A percentile compares a stretch with the other conserved stretches of the same genome.
Conservation (phyloP, 2,329 filamentous ascomycete genomes). For the Aspergillus cejpii region DNA sequence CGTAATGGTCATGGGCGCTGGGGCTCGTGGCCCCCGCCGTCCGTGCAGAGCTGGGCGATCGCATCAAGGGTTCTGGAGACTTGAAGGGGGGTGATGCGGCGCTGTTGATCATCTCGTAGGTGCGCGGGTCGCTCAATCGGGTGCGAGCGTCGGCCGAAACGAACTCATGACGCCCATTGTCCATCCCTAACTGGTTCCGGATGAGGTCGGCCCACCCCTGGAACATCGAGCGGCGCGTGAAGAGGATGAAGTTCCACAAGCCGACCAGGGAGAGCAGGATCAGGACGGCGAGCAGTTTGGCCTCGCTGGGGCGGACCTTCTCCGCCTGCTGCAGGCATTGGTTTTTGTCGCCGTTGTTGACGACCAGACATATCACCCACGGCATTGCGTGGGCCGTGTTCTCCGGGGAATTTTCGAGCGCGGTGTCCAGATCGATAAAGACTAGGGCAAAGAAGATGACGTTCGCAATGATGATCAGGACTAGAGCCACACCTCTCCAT, state of each 20-base stretch:
- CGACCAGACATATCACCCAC: conserved; percentile 68
- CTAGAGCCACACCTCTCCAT: conserved; percentile 87
- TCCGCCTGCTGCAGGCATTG: conserved; percentile 58
- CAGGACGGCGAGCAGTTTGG: conserved; percentile 72
- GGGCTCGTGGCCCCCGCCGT: conserved; percentile 14
- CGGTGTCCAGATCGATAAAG: conserved; percentile 80
- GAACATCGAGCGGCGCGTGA: conserved; percentile 79
- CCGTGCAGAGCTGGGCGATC: conserved; percentile 18
- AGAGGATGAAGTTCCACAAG: conserved; percentile 73
- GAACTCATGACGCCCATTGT: conserved; percentile 59
- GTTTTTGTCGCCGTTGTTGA: conserved; percentile 53
- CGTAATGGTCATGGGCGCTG: conserved; percentile 26
- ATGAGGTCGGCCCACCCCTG: conserved; percentile 70
- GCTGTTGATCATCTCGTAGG: conserved; percentile 68
- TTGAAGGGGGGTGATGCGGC: conserved; percentile 21
- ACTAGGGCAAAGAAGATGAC: conserved; percentile 90
- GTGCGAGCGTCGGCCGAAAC: conserved; percentile 75
- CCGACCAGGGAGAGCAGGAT: conserved; percentile 80
- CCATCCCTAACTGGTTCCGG: conserved; percentile 40
- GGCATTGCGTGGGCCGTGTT: conserved; percentile 51
- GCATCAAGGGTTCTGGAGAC: conserved; percentile 30
- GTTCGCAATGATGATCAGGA: conserved; percentile 81
- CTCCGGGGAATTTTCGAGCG: conserved; percentile 51
- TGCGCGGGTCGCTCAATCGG: conserved; percentile 57
- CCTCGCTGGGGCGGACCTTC: conserved; percentile 62